phyloP scores from a whole-genome alignment of 805 yeast species.

The Yamadazyma takamatsuzukensis region DNA sequence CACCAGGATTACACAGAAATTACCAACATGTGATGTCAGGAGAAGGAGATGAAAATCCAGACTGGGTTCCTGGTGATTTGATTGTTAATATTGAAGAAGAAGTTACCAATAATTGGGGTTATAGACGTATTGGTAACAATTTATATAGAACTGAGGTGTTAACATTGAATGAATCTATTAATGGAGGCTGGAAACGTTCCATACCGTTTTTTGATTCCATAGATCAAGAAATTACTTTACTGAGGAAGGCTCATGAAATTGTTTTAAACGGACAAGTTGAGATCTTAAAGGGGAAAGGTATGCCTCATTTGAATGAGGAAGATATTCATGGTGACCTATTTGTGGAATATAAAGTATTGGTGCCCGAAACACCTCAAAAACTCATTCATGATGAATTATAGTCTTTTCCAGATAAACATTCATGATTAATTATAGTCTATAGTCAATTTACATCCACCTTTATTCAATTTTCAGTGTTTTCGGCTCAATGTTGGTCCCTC shows the following conservation, averaged over 20 bases:
- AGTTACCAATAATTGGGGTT: slow-evolving; percentile 65
- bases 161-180: slow-evolving; percentile 63
- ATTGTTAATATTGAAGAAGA: slow-evolving; percentile 59
- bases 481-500: too few relatives aligned
- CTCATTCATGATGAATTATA: too few relatives aligned
- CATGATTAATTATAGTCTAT: too few relatives aligned
- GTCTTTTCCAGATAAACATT: too few relatives aligned
- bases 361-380: slow-evolving; percentile 16
- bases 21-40: slow-evolving; percentile 59
- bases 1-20: slow-evolving; percentile 67
- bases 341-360: slow-evolving; percentile 47
- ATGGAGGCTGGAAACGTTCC: slow-evolving; percentile 77
- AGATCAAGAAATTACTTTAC: slow-evolving; percentile 41
- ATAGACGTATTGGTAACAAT: slow-evolving; percentile 70
- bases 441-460: too few relatives aligned
- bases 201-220: slow-evolving; percentile 65
- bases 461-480: too few relatives aligned
- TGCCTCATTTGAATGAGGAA: slow-evolving; percentile 58
- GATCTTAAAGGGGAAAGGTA: slow-evolving; percentile 69
- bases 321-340: slow-evolving; percentile 42
- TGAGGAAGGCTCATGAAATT: slow-evolving; percentile 48
- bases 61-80: slow-evolving; percentile 77
- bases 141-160: slow-evolving; percentile 80
- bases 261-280: slow-evolving; percentile 72
- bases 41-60: slow-evolving; percentile 84